Evolutionary conservation across 345 rosid species (phyloP), one percentile per base, ranked within the genome.

Genomic region (Eucalyptus pauciflora): DNA sequence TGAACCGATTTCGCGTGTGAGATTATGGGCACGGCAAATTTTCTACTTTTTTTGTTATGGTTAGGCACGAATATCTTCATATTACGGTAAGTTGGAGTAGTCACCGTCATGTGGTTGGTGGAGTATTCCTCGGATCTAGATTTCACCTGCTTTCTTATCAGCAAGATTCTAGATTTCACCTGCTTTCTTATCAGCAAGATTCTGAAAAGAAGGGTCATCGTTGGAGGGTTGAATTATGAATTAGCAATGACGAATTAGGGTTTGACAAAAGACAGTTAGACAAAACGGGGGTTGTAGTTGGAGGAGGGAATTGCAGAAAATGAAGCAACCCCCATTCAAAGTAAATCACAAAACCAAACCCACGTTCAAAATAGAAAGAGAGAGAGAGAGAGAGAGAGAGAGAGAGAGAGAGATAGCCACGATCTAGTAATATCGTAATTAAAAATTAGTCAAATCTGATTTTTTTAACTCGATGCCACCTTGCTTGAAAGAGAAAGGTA

Each of bases 41-140:
- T 15, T 31, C 0, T 5, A 7, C 0, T 17, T 3, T 51, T 3
- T 54, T 27, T 5, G 14, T 29, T 6, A 12, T 12, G 4, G 5
- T 62, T 29, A 13, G 31, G 33, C 2, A 27, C 1, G 12, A 8
- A 71, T 9, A 71, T 71, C 25, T 17, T 37, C 25, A 24, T 37
- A 16, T 31, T n/a, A 3, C 0, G 18, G 4, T 52, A 52, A 52
- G 4, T 52, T 20, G 0, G 58, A 52, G 4, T 52, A 3, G 4
- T 37, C 15, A 43, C 8, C 14, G 27, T 24, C 27, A 22, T 11
- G 48, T 3, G 46, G 14, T 20, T 18, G 3, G 43, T 20, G 25
- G 46, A 45, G 13, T 37, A 18, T 4, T 37, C 7, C 3, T 71
- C 7, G 83, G 83, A 37, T 71, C 15, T 18, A 20, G 27, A 41